A percentile compares a stretch with the other conserved stretches of the same genome.
These are phyloP conservation scores for Symbiodinium natans DNA, from an alignment of 73 alveolate species.

Conservation along the genomic window DNA sequence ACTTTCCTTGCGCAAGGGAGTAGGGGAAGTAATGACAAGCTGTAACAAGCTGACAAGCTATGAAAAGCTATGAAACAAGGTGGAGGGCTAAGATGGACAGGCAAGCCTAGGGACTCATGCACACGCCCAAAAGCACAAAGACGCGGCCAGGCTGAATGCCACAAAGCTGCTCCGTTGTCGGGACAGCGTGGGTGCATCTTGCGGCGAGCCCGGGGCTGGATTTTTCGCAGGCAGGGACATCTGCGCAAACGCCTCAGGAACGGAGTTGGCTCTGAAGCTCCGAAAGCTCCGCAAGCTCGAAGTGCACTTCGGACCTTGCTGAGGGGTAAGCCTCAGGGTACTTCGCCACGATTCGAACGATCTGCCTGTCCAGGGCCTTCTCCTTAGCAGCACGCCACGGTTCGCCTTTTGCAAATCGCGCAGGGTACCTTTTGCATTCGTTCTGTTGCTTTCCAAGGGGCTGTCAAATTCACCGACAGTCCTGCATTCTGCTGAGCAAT, in stretches of 20 bases:
- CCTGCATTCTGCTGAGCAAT: slow-evolving; percentile 93
- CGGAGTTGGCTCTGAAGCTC: too few species aligned
- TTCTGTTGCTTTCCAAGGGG: too few species aligned
- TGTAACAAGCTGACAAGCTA: too few species aligned
- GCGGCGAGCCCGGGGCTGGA: slow-evolving; percentile 36
- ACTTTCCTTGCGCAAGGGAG: too few species aligned
- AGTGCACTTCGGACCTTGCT: too few species aligned
- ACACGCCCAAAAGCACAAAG: neutral
- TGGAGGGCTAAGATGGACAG: too few species aligned
- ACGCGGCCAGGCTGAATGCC: too few species aligned
- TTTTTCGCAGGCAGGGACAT: slow-evolving; percentile 25
- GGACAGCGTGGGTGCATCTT: slow-evolving; percentile 64
- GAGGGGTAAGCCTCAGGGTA: slow-evolving; percentile 55
- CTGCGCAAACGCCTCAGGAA: slow-evolving; percentile 91
- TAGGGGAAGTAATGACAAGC: too few species aligned
- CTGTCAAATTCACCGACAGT: slow-evolving; percentile 84
- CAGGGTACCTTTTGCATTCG: too few species aligned
- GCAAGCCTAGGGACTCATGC: neutral
- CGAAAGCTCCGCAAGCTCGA: too few species aligned
- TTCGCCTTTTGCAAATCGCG: too few species aligned
- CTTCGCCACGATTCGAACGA: slow-evolving; percentile 89
- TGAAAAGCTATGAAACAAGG: too few species aligned
- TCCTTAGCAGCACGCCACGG: slow-evolving; percentile 19
- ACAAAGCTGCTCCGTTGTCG: slow-evolving; percentile 52
- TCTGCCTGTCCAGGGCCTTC: slow-evolving; percentile 93